Conservation (phyloP, 1,284 basidiomycete species). For the Ustilago trichophora region DNA sequence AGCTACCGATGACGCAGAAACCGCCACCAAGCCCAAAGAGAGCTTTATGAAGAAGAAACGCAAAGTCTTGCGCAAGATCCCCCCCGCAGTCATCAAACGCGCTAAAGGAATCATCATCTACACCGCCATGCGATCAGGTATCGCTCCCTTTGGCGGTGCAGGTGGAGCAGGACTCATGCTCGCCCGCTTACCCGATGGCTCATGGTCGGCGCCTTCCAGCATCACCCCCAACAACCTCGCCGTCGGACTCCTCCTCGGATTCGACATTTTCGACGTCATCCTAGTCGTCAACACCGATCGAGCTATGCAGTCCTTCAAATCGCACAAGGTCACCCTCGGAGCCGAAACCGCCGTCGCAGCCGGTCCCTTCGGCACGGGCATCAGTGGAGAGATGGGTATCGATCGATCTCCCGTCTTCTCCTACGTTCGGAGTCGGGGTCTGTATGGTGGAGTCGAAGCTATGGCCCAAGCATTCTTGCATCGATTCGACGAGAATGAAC, state of each 20-base stretch:
- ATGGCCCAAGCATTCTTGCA: slow-evolving; percentile 59
- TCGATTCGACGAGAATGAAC: slow-evolving; percentile 63
- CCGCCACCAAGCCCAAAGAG: slow-evolving; percentile 45
- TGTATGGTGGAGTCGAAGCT: slow-evolving; percentile 65
- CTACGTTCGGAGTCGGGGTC: slow-evolving; percentile 64
- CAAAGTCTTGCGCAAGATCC: slow-evolving; percentile 70
- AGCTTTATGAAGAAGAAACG: slow-evolving; percentile 65
- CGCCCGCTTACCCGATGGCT: slow-evolving; percentile 57
- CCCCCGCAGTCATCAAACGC: slow-evolving; percentile 69
- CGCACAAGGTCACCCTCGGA: slow-evolving; percentile 70
- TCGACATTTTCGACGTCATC: slow-evolving; percentile 62
- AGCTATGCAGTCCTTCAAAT: slow-evolving; percentile 70
- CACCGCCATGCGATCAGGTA: slow-evolving; percentile 69
- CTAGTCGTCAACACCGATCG: slow-evolving; percentile 69
- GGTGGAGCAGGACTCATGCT: slow-evolving; percentile 69
- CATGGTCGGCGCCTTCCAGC: slow-evolving; percentile 70
- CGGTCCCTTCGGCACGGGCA: slow-evolving; percentile 70
- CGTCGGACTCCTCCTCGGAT: slow-evolving; percentile 58
- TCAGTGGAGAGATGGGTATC: slow-evolving; percentile 68
- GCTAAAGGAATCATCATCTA: slow-evolving; percentile 69
- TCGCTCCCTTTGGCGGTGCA: slow-evolving; percentile 71
- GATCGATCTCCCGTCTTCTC: slow-evolving; percentile 63
- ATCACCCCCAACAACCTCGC: slow-evolving; percentile 71
- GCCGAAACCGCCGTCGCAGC: slow-evolving; percentile 70
- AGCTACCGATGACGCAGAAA: slow-evolving; percentile 56